Evolutionary conservation across 345 rosid species (phyloP), one percentile per base, ranked within the genome.

Genomic region (Leavenworthia alabamica): DNA sequence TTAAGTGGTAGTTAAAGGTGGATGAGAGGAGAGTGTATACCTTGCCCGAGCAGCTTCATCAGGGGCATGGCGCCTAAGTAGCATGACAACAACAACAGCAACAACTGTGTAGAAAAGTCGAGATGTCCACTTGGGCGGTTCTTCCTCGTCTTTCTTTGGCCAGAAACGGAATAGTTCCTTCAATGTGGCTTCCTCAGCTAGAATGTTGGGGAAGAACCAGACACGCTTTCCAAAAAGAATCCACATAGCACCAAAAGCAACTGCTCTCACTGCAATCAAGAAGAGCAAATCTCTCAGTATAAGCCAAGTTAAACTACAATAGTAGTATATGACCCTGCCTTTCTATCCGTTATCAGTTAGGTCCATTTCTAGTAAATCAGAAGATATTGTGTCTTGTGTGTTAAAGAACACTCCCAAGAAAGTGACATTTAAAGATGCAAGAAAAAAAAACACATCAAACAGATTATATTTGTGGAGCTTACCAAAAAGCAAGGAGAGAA

Each of bases 1-100:
- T 57, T 57, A 16, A 16, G 26, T 3, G 16, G 16, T 20, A 44
- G 31, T 31, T 20, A 32, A 6, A 60, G 43, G 43, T 46, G 32
- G 32, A 46, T 20, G 44, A 33, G 45, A 60, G 33, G 33, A 15
- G 17, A 69, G 32, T 37, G 77, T 75, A 51, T 52, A 88, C 99
- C 99, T 90, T 66, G 97, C 96, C 76, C 99, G 83, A 46, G 99
- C 99, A 58, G 97, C 97, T 57, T 94, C 99, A 73, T 94, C 96
- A 56, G 99, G 97, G 46, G 99, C 96, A 68, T 90, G 99, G 67
- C 75, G 99, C 89, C 95, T 88, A 50, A 94, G 78, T 73, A 90
- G 74, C 76, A 84, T 69, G 66, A 94, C 87, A 71, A 82, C 92
- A 62, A 88, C 71, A 66, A 81, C 80, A 36, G 96, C 94, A 35